phyloP scores from a whole-genome alignment of 805 yeast species.

The Pichia cephalocereana region DNA sequence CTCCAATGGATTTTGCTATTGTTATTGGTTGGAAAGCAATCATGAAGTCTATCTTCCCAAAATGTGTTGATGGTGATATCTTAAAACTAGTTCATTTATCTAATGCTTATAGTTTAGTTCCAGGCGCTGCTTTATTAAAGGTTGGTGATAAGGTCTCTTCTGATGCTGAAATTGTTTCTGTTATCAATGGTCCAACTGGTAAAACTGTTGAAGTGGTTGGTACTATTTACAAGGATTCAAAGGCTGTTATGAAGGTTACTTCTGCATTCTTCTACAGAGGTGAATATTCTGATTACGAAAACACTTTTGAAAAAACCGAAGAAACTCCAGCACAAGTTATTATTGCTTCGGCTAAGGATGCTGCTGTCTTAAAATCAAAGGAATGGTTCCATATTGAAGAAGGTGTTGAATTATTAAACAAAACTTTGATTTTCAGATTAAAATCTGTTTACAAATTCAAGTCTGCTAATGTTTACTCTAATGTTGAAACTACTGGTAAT shows the following conservation, averaged over 20 bases:
- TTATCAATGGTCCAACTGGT: slow-evolving; percentile 85
- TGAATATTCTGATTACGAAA: slow-evolving; percentile 72
- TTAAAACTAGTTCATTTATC: slow-evolving; percentile 90
- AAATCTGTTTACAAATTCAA: slow-evolving; percentile 78
- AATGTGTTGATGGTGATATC: slow-evolving; percentile 91
- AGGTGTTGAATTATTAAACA: slow-evolving; percentile 60
- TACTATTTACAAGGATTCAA: slow-evolving; percentile 63
- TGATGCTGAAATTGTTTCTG: slow-evolving; percentile 78
- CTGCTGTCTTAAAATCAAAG: slow-evolving; percentile 87
- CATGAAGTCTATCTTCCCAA: slow-evolving; percentile 96
- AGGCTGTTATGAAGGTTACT: slow-evolving; percentile 85
- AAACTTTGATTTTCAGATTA: slow-evolving; percentile 82
- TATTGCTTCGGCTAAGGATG: slow-evolving; percentile 71
- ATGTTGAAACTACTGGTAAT: slow-evolving; percentile 78
- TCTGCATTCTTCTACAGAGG: slow-evolving; percentile 98
- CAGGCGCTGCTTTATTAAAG: slow-evolving; percentile 84
- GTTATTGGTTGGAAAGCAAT: slow-evolving; percentile 98
- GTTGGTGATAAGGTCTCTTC: slow-evolving; percentile 81
- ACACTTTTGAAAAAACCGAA: slow-evolving; percentile 80
- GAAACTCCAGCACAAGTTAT: slow-evolving; percentile 83
- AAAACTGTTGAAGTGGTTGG: slow-evolving; percentile 95
- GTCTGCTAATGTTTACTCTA: slow-evolving; percentile 62
- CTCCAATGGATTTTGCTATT: slow-evolving; percentile 99
- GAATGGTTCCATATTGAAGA: slow-evolving; percentile 93
- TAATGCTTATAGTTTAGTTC: slow-evolving; percentile 86